These are phyloP conservation scores for Candida chauliodis DNA, from an alignment of 805 yeast species.

Conservation along the genomic window DNA sequence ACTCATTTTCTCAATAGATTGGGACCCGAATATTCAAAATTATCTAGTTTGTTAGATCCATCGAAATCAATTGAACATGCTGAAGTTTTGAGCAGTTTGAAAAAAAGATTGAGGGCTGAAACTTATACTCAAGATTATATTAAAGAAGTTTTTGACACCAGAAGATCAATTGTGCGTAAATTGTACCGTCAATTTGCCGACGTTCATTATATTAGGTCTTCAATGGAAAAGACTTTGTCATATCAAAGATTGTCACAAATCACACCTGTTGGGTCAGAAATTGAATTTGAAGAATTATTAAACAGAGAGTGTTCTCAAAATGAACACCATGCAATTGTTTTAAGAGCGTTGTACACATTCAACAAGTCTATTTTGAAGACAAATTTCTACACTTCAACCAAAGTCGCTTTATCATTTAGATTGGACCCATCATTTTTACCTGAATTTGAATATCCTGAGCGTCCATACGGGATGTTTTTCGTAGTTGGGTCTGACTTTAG, in stretches of 20 bases:
- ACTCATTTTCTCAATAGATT: slow-evolving; percentile 92
- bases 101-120: slow-evolving; percentile 87
- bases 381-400: slow-evolving; percentile 88
- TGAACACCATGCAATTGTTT: slow-evolving; percentile 72
- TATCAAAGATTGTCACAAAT: slow-evolving; percentile 82
- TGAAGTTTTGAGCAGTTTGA: slow-evolving; percentile 75
- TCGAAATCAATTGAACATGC: slow-evolving; percentile 60
- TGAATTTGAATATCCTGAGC: slow-evolving; percentile 80
- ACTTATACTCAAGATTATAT: slow-evolving; percentile 87
- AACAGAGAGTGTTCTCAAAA: slow-evolving; percentile 72
- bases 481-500: slow-evolving; percentile 95
- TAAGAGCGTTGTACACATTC: slow-evolving; percentile 78
- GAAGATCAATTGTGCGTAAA: slow-evolving; percentile 71
- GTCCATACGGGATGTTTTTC: slow-evolving; percentile 91
- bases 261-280: slow-evolving; percentile 68
- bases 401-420: slow-evolving; percentile 92
- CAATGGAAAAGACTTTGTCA: slow-evolving; percentile 74
- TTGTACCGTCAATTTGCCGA: slow-evolving; percentile 90
- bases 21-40: slow-evolving; percentile 81
- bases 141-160: slow-evolving; percentile 66
- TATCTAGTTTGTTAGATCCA: slow-evolving; percentile 61
- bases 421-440: slow-evolving; percentile 86
- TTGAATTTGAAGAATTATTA: slow-evolving; percentile 68
- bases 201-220: slow-evolving; percentile 72
- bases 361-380: slow-evolving; percentile 88